A percentile compares a stretch with the other conserved stretches of the same genome.
Evolutionary conservation across 2,329 filamentous ascomycete species (phyloP).

Genomic region (Tolypocladium ovalisporum): DNA sequence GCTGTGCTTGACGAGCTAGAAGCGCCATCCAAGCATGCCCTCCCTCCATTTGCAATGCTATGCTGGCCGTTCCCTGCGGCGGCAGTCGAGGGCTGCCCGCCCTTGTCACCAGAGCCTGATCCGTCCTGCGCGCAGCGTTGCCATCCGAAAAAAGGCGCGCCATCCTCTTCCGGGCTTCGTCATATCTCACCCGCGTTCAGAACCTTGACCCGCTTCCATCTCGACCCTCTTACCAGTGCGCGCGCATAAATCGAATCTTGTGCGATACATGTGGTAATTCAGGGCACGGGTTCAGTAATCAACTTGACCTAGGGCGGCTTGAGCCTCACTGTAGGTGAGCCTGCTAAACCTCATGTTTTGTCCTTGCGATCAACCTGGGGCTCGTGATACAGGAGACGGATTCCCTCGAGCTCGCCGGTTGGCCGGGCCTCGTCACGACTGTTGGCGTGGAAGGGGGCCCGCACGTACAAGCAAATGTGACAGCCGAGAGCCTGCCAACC

Average conservation of each 20-base stretch:
- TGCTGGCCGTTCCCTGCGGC: background rate
- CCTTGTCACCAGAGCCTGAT: too few species aligned
- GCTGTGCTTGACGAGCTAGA: background rate
- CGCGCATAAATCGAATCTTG: background rate
- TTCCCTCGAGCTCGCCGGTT: background rate
- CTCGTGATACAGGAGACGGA: background rate
- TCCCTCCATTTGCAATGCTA: too few species aligned
- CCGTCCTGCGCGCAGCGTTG: background rate
- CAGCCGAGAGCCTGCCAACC: background rate
- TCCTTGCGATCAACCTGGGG: background rate
- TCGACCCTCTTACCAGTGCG: too few species aligned
- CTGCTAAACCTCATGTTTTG: background rate
- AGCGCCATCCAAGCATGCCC: background rate
- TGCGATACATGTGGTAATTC: background rate
- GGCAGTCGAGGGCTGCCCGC: too few species aligned
- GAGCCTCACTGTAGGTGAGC: background rate
- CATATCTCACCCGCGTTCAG: constrained; percentile 1
- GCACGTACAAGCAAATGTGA: background rate
- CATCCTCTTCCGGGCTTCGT: background rate
- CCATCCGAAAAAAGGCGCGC: background rate
- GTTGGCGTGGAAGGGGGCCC: background rate
- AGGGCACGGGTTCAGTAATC: background rate
- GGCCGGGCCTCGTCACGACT: background rate
- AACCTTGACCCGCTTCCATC: background rate
- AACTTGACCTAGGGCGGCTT: background rate